Evolutionary conservation across 1,284 basidiomycete species (phyloP).

Genomic region (Blastosporella zonata): DNA sequence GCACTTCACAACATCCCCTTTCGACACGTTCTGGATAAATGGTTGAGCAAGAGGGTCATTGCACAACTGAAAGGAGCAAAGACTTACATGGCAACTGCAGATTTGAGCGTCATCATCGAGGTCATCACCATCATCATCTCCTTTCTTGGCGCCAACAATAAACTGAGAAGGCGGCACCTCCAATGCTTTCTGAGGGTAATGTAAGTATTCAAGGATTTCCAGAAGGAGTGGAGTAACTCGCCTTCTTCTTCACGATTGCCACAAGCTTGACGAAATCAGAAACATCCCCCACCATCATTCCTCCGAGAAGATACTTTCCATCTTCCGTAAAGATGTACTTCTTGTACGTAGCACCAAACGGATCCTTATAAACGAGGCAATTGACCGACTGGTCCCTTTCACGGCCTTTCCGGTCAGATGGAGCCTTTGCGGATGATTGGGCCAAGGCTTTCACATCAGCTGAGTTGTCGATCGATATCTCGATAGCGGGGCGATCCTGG

Average conservation of each 20-base stretch:
- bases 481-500: constrained; percentile 1
- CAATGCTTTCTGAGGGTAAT: constrained; percentile 48
- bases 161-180: constrained; percentile 67
- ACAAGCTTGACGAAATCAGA: constrained; percentile 72
- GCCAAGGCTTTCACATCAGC: neutral
- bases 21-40: constrained; percentile 49
- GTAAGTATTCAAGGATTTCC: neutral
- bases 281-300: constrained; percentile 81
- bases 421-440: constrained; percentile 1
- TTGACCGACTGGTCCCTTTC: constrained; percentile 49
- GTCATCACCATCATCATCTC: constrained; percentile 60
- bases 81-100: constrained; percentile 55
- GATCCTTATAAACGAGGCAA: constrained; percentile 70
- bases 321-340: constrained; percentile 79
- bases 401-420: constrained; percentile 14
- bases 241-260: constrained; percentile 70
- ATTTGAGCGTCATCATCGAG: constrained; percentile 72
- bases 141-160: constrained; percentile 57
- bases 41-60: neutral
- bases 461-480: constrained; percentile 1
- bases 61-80: neutral
- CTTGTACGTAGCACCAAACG: constrained; percentile 69
- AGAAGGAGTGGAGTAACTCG: constrained; percentile 16
- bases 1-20: constrained; percentile 55
- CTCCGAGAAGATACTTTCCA: constrained; percentile 72